A percentile compares a stretch with the other conserved stretches of the same genome.
phyloP scores from a whole-genome alignment of 129 eudicot species.

The Pseudognaphalium luteoalbum region DNA sequence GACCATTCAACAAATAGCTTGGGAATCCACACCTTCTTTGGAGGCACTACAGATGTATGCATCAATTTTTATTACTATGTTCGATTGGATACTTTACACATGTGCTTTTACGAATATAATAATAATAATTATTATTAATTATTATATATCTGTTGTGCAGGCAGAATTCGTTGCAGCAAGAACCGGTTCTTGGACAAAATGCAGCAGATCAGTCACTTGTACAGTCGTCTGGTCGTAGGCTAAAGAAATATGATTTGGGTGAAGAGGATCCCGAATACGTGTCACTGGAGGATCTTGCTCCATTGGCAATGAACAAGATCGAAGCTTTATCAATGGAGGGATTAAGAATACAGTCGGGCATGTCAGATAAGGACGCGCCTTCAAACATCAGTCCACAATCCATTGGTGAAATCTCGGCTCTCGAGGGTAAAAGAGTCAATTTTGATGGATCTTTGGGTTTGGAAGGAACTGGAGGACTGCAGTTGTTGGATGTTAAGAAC shows the following conservation, averaged over 20 bases:
- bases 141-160: constrained; percentile 39
- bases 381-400: constrained; percentile 58
- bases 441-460: constrained; percentile 58
- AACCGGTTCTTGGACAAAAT: constrained; percentile 37
- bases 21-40: constrained; percentile 59
- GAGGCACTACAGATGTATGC: constrained; percentile 60
- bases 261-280: constrained; percentile 52
- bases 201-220: constrained; percentile 16
- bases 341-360: constrained; percentile 87
- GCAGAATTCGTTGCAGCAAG: constrained; percentile 44
- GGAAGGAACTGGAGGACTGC: constrained; percentile 82
- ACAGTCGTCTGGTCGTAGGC: constrained; percentile 32
- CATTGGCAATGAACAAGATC: constrained; percentile 81
- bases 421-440: constrained; percentile 55
- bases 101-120: background rate
- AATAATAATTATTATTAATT: too few species aligned
- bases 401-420: constrained; percentile 60
- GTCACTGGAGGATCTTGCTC: constrained; percentile 79
- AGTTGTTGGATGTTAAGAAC: constrained; percentile 65
- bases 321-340: constrained; percentile 93
- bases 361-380: constrained; percentile 80
- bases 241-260: constrained; percentile 37
- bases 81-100: background rate
- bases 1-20: constrained; percentile 79
- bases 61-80: constrained; percentile 1